These are phyloP conservation scores for Globisporangium spinosum DNA, from an alignment of 352 stramenopile species.

Conservation along the genomic window DNA sequence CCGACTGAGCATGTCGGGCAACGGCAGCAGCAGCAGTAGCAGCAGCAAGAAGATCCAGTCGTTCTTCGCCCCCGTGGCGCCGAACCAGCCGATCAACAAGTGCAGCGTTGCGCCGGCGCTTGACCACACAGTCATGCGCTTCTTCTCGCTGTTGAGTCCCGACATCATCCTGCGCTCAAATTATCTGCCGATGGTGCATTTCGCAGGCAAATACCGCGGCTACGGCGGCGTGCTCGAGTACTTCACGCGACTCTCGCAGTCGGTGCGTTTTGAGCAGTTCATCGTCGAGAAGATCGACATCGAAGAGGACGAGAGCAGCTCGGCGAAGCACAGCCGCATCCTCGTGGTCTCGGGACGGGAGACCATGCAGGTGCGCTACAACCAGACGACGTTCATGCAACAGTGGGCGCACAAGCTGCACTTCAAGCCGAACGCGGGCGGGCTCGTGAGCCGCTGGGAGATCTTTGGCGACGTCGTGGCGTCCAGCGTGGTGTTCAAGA, in stretches of 20 bases:
- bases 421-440: slow-evolving; percentile 55
- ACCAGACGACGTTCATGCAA: slow-evolving; percentile 85
- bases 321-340: slow-evolving; percentile 39
- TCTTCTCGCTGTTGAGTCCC: slow-evolving; percentile 76
- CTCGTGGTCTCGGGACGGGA: slow-evolving; percentile 71
- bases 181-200: slow-evolving; percentile 88
- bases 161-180: slow-evolving; percentile 82
- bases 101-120: slow-evolving; percentile 39
- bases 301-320: slow-evolving; percentile 36
- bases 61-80: slow-evolving; percentile 41
- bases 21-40: slow-evolving; percentile 4
- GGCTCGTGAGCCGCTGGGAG: slow-evolving; percentile 70
- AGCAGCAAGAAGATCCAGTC: slow-evolving; percentile 48
- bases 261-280: slow-evolving; percentile 74
- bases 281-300: slow-evolving; percentile 68
- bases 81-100: slow-evolving; percentile 52
- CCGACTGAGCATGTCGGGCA: slow-evolving; percentile 1
- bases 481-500: slow-evolving; percentile 85
- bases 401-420: slow-evolving; percentile 85
- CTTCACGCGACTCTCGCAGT: slow-evolving; percentile 62
- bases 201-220: slow-evolving; percentile 79
- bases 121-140: slow-evolving; percentile 62
- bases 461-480: slow-evolving; percentile 85
- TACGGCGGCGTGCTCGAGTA: slow-evolving; percentile 77
- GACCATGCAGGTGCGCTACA: slow-evolving; percentile 81